Conservation (phyloP, 108 stramenopile species). For the Cyclotella baltica region DNA sequence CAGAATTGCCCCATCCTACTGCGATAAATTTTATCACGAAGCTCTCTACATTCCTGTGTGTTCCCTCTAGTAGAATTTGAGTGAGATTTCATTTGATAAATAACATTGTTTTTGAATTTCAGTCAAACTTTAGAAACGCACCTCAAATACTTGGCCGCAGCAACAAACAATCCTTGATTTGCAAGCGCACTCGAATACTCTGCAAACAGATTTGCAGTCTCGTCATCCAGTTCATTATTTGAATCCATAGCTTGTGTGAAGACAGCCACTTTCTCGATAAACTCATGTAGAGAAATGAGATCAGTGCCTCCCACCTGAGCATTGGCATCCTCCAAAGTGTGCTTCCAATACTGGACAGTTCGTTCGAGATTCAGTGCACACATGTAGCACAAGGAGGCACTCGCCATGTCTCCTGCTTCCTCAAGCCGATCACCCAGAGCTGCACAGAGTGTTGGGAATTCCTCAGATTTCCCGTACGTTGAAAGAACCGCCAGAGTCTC, state of each 20-base stretch:
- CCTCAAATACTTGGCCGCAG: constrained; percentile 86
- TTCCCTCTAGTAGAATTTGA: constrained; percentile 24
- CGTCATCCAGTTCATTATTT: constrained; percentile 59
- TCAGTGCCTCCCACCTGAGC: constrained; percentile 50
- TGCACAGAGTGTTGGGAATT: constrained; percentile 92
- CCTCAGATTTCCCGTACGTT: constrained; percentile 92
- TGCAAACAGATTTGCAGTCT: constrained; percentile 78
- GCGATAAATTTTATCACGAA: constrained; percentile 80
- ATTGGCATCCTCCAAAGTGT: constrained; percentile 69
- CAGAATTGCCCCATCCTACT: constrained; percentile 65
- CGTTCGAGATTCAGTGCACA: constrained; percentile 91
- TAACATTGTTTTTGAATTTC: background rate
- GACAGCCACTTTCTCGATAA: constrained; percentile 91
- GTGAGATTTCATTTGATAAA: background rate
- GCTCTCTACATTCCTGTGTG: constrained; percentile 63
- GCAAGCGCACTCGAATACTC: constrained; percentile 89
- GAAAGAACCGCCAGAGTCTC: constrained; percentile 95
- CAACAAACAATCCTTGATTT: constrained; percentile 89
- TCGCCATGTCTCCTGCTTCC: constrained; percentile 70
- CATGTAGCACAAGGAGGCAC: constrained; percentile 95
- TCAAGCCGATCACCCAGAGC: constrained; percentile 89
- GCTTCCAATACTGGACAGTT: constrained; percentile 86
- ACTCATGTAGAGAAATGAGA: constrained; percentile 87
- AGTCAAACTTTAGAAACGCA: background rate
- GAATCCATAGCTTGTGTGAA: constrained; percentile 78